Conservation (phyloP, 495 filamentous ascomycete genomes). For the Tuber melanosporum region DNA sequence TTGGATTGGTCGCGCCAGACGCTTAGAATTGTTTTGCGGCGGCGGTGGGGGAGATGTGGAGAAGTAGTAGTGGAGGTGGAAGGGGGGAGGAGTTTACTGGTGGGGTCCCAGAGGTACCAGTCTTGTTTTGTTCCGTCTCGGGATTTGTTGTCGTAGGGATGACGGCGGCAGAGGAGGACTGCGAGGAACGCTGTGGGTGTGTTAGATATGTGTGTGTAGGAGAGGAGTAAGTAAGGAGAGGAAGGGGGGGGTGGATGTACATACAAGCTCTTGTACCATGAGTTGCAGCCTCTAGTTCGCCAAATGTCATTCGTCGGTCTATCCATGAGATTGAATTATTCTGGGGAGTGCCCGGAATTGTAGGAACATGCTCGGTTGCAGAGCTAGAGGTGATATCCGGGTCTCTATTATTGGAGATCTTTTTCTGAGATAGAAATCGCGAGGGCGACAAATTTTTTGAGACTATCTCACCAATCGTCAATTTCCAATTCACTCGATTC, state of each 20-base stretch:
- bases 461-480: conserved; percentile 4
- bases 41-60: conserved; percentile 20
- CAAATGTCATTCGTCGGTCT: background rate
- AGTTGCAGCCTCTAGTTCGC: background rate
- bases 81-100: conserved; percentile 29
- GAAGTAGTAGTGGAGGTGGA: conserved; percentile 18
- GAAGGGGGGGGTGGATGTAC: background rate
- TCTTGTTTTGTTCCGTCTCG: conserved; percentile 20
- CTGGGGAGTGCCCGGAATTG: conserved; percentile 9
- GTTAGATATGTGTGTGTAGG: conserved; percentile 3
- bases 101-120: conserved; percentile 32
- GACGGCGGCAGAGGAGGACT: conserved; percentile 1
- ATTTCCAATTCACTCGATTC: background rate
- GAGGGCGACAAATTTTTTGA: background rate
- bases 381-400: background rate
- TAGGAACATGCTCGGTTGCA: conserved; percentile 8
- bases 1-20: conserved; percentile 23
- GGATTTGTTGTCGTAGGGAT: background rate
- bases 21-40: conserved; percentile 31
- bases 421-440: background rate
- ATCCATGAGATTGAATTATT: background rate
- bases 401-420: background rate
- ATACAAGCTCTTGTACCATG: conserved; percentile 9
- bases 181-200: background rate
- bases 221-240: background rate